Base-by-base conservation (phyloP, 176 grass and related monocot species). In the Triticum urartu region DNA sequence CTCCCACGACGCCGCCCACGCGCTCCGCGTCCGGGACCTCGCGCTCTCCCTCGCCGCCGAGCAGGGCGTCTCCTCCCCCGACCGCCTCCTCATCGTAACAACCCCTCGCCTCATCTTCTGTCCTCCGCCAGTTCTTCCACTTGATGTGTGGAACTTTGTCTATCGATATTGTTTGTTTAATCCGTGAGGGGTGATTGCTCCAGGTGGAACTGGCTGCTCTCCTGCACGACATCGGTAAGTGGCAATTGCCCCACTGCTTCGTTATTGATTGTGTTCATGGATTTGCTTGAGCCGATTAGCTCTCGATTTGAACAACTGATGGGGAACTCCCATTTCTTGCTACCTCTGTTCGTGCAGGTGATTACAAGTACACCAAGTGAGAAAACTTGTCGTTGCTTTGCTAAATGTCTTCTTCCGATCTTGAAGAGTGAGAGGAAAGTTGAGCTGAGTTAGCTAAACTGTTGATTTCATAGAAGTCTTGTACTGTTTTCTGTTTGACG, bases 351-450 rank as follows among this genome's bases (percentile, higher is more conserved):
- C 25, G 0, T 91, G 72, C 84, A 95, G 96, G 96, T 84, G 96
- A 98, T 65, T 95, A 98, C 88, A 98, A 94, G 87, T 98, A 98
- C 74, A 94, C 86, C 66, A 95, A 92, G 97, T 98, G 59, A 82
- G 93, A 63, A 21, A 24, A n/a, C 14, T 47, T 79, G 28, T 1
- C 33, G 1, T 43, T 79, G 13, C 40, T 36, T 42, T 77, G 12
- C 67, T 68, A 17, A 68, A 74, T 68, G 2, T 59, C 7, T 69
- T 43, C 18, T 17, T 70, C 28, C 6, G 3, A 40, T 69, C 74
- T 69, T 18, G 17, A 11, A 59, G 8, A 24, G 12, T 68, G 17
- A 30, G 28, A 69, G 15, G 7, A 76, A 82, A 68, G 6, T 60
- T 67, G 4, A 68, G 24, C 67, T 68, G 61, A 67, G 22, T 82